A percentile compares a stretch with the other conserved stretches of the same genome.
Evolutionary conservation across 306 rosid species (phyloP).

Genomic region (Dicorynia guianensis): DNA sequence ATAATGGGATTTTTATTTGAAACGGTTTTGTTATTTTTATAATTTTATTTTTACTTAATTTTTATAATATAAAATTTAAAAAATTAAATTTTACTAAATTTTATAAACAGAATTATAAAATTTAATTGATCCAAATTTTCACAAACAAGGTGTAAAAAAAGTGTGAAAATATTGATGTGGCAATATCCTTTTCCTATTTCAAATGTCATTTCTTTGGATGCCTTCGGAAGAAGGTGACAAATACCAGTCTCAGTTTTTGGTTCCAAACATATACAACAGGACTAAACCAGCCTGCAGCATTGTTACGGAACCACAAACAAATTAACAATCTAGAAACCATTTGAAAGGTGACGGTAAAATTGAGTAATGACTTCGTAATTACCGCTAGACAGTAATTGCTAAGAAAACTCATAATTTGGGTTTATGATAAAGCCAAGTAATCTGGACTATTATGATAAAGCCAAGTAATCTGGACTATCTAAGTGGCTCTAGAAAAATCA

Average conservation of each 20-base stretch:
- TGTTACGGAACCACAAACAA: background rate
- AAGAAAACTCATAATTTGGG: background rate
- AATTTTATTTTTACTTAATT: too few relatives aligned
- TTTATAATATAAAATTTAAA: too few relatives aligned
- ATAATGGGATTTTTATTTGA: background rate
- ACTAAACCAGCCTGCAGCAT: background rate
- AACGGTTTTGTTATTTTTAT: too few relatives aligned
- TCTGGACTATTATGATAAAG: background rate
- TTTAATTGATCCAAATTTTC: too few relatives aligned
- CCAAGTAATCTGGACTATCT: slow-evolving; percentile 26
- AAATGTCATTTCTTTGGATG: background rate
- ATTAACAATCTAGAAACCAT: background rate
- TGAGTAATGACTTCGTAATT: slow-evolving; percentile 27
- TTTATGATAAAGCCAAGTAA: slow-evolving; percentile 16
- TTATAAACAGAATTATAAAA: too few relatives aligned
- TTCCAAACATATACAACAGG: background rate
- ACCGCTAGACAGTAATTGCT: background rate
- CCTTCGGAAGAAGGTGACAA: background rate
- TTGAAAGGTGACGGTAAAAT: background rate
- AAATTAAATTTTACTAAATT: too few relatives aligned
- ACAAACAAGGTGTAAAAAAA: too few relatives aligned
- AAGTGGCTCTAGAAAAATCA: background rate
- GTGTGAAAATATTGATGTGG: too few relatives aligned
- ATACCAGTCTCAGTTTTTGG: background rate
- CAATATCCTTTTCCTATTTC: too few relatives aligned